Conservation (phyloP, 2,329 filamentous ascomycete genomes). For the Hypoxylon sp. region DNA sequence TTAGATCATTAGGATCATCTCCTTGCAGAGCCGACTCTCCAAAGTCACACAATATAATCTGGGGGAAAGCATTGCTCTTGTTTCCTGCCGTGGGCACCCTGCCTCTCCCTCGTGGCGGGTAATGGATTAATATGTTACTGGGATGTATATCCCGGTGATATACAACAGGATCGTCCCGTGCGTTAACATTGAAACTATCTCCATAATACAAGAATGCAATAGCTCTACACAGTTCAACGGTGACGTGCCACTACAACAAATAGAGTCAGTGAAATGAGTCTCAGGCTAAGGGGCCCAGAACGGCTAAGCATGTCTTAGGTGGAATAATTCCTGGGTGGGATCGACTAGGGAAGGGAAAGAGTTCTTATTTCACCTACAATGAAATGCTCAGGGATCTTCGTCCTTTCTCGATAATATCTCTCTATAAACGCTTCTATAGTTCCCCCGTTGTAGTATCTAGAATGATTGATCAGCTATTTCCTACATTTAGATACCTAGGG, state of each 20-base stretch:
- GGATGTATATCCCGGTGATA: constrained; percentile 15
- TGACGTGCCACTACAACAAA: constrained; percentile 23
- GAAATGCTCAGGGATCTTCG: constrained; percentile 19
- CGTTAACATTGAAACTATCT: neutral
- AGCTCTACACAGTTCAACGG: constrained; percentile 1
- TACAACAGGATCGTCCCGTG: neutral
- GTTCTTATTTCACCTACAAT: constrained; percentile 3
- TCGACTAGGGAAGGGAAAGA: neutral
- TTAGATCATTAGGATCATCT: neutral
- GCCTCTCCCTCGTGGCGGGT: neutral
- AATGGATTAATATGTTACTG: constrained; percentile 23
- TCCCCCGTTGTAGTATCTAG: constrained; percentile 26
- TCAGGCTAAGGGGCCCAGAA: neutral
- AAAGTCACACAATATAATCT: constrained; percentile 14
- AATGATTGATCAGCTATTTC: neutral
- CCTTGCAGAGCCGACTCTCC: neutral
- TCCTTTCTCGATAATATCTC: neutral
- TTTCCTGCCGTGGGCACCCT: neutral
- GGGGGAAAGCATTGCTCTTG: constrained; percentile 13
- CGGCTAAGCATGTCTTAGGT: neutral
- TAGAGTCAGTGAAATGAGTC: neutral
- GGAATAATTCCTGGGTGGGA: neutral
- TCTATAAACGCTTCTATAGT: constrained; percentile 6
- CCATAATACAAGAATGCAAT: constrained; percentile 11
- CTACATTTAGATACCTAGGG: neutral